Base-by-base conservation (phyloP, 2,329 filamentous ascomycete genomes). In the Sclerotinia borealis region DNA sequence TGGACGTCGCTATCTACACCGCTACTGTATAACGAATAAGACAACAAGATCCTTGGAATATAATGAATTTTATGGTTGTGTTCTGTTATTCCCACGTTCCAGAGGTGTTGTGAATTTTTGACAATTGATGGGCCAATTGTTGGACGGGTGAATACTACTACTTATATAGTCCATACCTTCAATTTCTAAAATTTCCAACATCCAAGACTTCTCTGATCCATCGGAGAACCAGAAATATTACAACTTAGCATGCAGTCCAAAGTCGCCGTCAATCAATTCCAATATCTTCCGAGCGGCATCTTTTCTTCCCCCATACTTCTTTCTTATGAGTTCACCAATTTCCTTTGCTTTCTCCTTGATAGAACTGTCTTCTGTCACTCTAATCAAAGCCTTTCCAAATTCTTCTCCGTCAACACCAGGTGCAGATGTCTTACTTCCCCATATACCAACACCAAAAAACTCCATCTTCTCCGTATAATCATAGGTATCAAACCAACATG, bases 401-500 rank as follows among this genome's bases (percentile, higher is more conserved):
- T 63, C 60, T 3, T 39, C 34, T 19, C 19, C 50, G 9, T 58
- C 50, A 29, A 63, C 25, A 34, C 36, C 19, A 3, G 43, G 39
- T n/a, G 41, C 60, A 17, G 8, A 31, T 2, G 9, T 17, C 9
- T n/a, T 58, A 25, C 60, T 63, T n/a, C 52, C 60, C 41, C 52
- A 63, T 5, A 64, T 29, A 1, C 79, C 80, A 13, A 82, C 73
- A 0, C 76, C 76, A 0, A 79, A 67, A 56, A 73, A 76, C 67
- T 82, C 79, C 0, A 75, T 77, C 2, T 76, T 73, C 17, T 72
- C 71, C 9, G 79, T 79, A 60, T 76, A 80, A 55, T 79, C 78
- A 61, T 79, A 80, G 0, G 76, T 74, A 58, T 82, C 80, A 0
- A 76, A 71, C 80, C 80, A 81, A 0, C 76, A 65, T 0, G 81